Evolutionary conservation across 495 filamentous ascomycete species (phyloP), one percentile per base, ranked within the genome.

Genomic region (Clavariopsis aquatica): DNA sequence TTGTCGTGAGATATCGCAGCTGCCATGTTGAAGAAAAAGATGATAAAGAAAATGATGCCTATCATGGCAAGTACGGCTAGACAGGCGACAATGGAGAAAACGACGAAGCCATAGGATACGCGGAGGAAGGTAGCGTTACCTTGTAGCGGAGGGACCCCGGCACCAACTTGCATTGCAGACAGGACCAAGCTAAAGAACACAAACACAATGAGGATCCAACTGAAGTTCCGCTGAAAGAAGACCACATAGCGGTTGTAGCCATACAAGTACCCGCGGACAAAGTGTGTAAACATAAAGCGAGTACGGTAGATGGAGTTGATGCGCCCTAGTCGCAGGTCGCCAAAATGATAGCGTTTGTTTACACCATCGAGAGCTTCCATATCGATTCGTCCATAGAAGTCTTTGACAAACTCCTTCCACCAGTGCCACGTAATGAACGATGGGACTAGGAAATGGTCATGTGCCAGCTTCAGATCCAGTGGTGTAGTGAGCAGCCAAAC

Each of bases 81-180:
- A 4, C 69, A 66, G 27, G 20, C 28, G 29, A 68, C 58, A 6
- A 71, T 71, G 10, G 51, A 45, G 34, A 71, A 85, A 0, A 86
- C 71, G 5, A 79, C 78, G 64, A 87, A 84, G 0, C 81, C 83
- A 67, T 81, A 84, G 1, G 79, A 78, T 1, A 72, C 79, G 27
- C 66, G 52, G 56, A 81, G 76, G 62, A 86, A 86, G 0, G 74
- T 27, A 5, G 58, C 38, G 60, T 77, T 80, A 0, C 58, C 36
- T 7, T 70, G 36, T 0, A 86, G 72, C 2, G 55, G 57, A 1
- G 74, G 72, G 0, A 81, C 81, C 7, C 75, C 78, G 0, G 84
- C 72, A 0, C 84, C 85, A 43, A 86, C 84, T 65, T 86, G 84
- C 79, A 87, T 82, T 27, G 83, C 84, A 0, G 79, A 78, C 55